Base-by-base conservation (phyloP, 75 land plant species). In the Cupressus sempervirens region DNA sequence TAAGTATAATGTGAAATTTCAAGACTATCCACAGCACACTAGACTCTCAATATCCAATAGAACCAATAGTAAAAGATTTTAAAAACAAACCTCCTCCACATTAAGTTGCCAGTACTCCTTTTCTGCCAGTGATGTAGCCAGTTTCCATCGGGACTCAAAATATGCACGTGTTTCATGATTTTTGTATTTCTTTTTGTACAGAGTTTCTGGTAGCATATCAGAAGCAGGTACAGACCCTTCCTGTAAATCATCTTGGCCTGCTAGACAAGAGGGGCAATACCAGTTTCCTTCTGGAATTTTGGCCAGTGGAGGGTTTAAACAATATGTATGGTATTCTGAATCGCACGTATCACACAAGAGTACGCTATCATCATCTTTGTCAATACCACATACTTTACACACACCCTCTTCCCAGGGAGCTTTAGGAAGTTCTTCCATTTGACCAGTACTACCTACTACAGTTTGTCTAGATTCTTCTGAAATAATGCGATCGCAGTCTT, bases 351-450 rank as follows among this genome's bases (percentile, higher is more conserved):
- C 99, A 91, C 99, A 97, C 36, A 97, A 84, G 18, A 97, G 88
- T 23, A 96, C 95, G 85, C 93, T 93, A 45, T 96, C 96, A 89
- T 97, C 96, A 83, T 96, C 98, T 85, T 87, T 92, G 85, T 97
- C 99, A n/a, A 97, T 85, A 38, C 99, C 99, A 91, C 99, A 97
- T 30, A 96, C 94, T 90, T 94, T 96, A 88, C 99, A 97, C 0
- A 96, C 90, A 40, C 95, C 97, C 30, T 94, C 97, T 87, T 96
- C 99, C 99, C 99, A 96, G 40, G 95, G 98, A 50, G 98, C 99
- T 88, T 93, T 97, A 30, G 92, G 93, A 75, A 95, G 86, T 82
- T 89, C 92, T 46, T 87, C 82, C 67, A 79, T 18, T 72, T 75
- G 79, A 62, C 84, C 79, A 45, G 89, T 12, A 76, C 87, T 89